phyloP scores from a whole-genome alignment of 257 asterid genomes.

The Gentiana straminea region DNA sequence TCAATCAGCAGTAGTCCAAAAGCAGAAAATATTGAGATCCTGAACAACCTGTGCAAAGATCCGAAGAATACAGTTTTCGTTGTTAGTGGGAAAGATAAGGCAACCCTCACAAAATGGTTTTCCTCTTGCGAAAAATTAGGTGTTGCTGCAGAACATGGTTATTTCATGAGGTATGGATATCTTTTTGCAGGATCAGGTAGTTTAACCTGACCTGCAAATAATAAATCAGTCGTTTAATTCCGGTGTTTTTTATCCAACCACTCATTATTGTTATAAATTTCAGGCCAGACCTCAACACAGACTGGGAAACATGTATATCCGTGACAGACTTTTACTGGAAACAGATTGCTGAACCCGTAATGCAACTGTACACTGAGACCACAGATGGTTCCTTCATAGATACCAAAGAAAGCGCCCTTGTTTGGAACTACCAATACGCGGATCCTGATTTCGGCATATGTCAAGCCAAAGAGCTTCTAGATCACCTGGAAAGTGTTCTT shows the following conservation, averaged over 20 bases:
- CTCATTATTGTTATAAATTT: background rate
- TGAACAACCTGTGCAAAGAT: slow-evolving; percentile 59
- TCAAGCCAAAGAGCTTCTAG: slow-evolving; percentile 80
- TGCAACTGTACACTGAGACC: slow-evolving; percentile 71
- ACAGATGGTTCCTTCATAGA: slow-evolving; percentile 86
- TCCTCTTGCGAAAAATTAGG: slow-evolving; percentile 50
- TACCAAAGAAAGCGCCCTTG: slow-evolving; percentile 58
- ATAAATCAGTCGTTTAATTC: background rate
- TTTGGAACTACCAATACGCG: slow-evolving; percentile 75
- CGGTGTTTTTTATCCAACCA: no score
- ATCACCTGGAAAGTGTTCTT: slow-evolving; percentile 77
- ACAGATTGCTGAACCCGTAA: slow-evolving; percentile 81
- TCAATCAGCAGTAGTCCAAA: slow-evolving; percentile 39
- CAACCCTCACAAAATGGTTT: slow-evolving; percentile 53
- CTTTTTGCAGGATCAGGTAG: background rate
- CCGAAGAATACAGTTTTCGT: slow-evolving; percentile 51
- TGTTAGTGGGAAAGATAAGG: slow-evolving; percentile 67
- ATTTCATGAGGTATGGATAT: slow-evolving; percentile 45
- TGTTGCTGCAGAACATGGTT: slow-evolving; percentile 81
- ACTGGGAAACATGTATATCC: slow-evolving; percentile 67
- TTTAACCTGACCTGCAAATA: background rate
- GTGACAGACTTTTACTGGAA: slow-evolving; percentile 73
- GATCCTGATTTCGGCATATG: slow-evolving; percentile 83
- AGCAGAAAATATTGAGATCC: slow-evolving; percentile 44
- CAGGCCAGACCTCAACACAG: slow-evolving; percentile 44